A percentile compares a stretch with the other conserved stretches of the same genome.
Evolutionary conservation across 2,329 filamentous ascomycete species (phyloP).

Genomic region (Thelonectria blattea): DNA sequence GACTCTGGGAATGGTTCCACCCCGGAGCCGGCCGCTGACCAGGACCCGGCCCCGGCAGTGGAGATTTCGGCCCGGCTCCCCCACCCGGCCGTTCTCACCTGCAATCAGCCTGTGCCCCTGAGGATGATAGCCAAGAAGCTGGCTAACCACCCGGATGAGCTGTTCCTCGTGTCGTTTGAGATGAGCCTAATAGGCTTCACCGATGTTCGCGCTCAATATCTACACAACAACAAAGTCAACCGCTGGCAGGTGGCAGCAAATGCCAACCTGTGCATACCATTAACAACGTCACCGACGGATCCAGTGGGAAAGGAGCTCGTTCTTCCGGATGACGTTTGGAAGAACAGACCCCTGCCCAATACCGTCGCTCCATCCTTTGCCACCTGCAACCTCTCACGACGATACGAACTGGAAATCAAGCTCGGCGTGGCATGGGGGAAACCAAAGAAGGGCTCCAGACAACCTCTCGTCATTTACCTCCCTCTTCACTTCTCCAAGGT

Average conservation of each 20-base stretch:
- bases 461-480: constrained; percentile 76
- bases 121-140: constrained; percentile 81
- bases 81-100: constrained; percentile 86
- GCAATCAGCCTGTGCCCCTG: constrained; percentile 83
- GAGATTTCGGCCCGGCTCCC: constrained; percentile 82
- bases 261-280: constrained; percentile 72
- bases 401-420: constrained; percentile 83
- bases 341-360: constrained; percentile 73
- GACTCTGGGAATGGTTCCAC: constrained; percentile 33
- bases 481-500: constrained; percentile 77
- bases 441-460: constrained; percentile 45
- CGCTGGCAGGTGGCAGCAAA: constrained; percentile 78
- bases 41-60: constrained; percentile 64
- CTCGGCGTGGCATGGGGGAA: constrained; percentile 79
- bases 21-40: constrained; percentile 39
- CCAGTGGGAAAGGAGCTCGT: constrained; percentile 69
- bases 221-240: constrained; percentile 71
- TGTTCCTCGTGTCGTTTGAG: constrained; percentile 80
- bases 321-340: constrained; percentile 78
- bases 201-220: constrained; percentile 77
- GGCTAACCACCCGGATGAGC: constrained; percentile 68
- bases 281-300: constrained; percentile 63
- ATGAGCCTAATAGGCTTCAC: constrained; percentile 84
- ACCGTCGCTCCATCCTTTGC: constrained; percentile 86
- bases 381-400: constrained; percentile 84